A percentile compares a stretch with the other conserved stretches of the same genome.
These are phyloP conservation scores for Ganoderma boninense DNA, from an alignment of 1,284 basidiomycete species.

Conservation along the genomic window DNA sequence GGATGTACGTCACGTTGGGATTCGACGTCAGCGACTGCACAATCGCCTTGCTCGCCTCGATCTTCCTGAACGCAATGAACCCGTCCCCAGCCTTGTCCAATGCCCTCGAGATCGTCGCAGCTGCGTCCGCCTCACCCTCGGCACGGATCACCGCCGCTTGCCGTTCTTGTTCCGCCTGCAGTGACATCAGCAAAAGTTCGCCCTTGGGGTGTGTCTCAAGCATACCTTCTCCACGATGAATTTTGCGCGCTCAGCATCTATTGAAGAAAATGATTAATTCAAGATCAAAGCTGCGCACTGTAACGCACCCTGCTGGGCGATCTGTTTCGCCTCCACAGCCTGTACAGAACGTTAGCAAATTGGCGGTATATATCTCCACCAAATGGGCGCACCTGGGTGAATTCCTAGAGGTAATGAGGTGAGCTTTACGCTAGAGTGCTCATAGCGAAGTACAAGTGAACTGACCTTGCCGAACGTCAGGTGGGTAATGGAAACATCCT, in stretches of 20 bases:
- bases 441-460: constrained; percentile 39
- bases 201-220: constrained; percentile 11
- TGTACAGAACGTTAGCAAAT: constrained; percentile 34
- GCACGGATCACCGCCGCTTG: constrained; percentile 98
- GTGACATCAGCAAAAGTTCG: constrained; percentile 19
- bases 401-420: constrained; percentile 66
- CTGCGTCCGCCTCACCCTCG: constrained; percentile 98
- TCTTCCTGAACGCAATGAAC: constrained; percentile 94
- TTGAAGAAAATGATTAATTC: constrained; percentile 3
- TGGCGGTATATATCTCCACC: background rate
- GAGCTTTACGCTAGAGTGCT: constrained; percentile 10
- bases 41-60: constrained; percentile 98
- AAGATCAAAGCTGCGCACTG: background rate
- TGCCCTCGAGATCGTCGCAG: constrained; percentile 92
- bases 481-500: constrained; percentile 97
- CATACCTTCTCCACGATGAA: constrained; percentile 97
- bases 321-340: constrained; percentile 99
- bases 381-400: constrained; percentile 64
- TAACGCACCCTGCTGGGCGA: constrained; percentile 87
- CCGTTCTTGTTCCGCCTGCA: constrained; percentile 96
- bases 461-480: constrained; percentile 82
- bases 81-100: constrained; percentile 95
- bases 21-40: constrained; percentile 82
- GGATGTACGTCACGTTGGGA: constrained; percentile 90
- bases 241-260: constrained; percentile 97